Base-by-base conservation (phyloP, 1,284 basidiomycete genomes). In the Cryptococcus sp. region DNA sequence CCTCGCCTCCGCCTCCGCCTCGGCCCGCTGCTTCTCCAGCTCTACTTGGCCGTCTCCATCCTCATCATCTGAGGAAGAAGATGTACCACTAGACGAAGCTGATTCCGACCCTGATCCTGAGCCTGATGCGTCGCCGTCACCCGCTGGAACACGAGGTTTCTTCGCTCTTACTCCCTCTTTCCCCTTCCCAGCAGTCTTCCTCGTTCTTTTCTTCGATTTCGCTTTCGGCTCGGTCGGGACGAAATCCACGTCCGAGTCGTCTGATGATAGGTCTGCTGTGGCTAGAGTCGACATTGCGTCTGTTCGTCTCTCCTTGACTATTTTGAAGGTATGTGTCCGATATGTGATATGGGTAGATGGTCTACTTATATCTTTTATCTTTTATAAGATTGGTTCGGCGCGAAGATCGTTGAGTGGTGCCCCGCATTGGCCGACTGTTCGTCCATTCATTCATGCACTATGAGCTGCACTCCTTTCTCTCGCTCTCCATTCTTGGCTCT, bases 261-360 rank as follows among this genome's bases (percentile, higher is more conserved):
- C 70, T 2, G 70, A 70, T 3, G 65, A 63, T 11, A 75, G 62
- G 51, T 69, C 64, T 20, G 73, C 75, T 4, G 69, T 68, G 22
- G 70, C 69, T 45, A 77, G 64, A 11, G 75, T 77, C 5, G 72
- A 72, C 74, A 76, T 76, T 20, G 17, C 53, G 53, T 10, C 0
- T 3, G 22, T 47, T 19, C 8, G 17, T 17, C 31, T 39, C 42
- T 45, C 3, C 3, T 45, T 45, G 8, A n/a, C 22, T 45, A 22
- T n/a, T 13, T n/a, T 19, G 8, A 22, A 5, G 42, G 8, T 19
- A 45, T 5, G 42, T 8, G 1, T 19, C n/a, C n/a, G 42, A 22
- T 8, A 8, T 35, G 31, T 35, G 31, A 10, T 13, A 35, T 13
- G 8, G 13, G 10, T 10, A 35, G 31, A 35, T 35, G 31, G 31